These are phyloP conservation scores for Ajuga chamaepitys DNA, from an alignment of 257 asterid genomes.

Conservation along the genomic window DNA sequence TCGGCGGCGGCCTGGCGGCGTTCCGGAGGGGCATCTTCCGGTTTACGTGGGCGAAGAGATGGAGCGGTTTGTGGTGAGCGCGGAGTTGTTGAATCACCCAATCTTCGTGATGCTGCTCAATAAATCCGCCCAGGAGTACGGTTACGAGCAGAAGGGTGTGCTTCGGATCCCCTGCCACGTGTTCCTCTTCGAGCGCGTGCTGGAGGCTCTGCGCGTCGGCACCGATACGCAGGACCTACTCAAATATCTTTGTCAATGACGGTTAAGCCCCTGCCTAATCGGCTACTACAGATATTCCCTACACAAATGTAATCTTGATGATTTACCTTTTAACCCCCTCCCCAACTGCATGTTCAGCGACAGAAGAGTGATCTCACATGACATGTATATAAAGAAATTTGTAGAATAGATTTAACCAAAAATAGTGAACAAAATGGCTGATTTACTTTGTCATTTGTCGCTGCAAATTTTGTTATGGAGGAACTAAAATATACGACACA, in stretches of 20 bases:
- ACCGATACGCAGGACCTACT: constrained; percentile 48
- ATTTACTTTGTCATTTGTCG: no score
- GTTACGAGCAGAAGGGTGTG: constrained; percentile 78
- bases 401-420: no score
- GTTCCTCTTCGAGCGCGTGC: constrained; percentile 68
- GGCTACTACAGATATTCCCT: no score
- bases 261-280: no score
- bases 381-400: no score
- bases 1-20: constrained; percentile 31
- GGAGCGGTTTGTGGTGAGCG: constrained; percentile 86
- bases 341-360: no score
- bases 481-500: no score
- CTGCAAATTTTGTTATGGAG: no score
- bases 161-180: constrained; percentile 86
- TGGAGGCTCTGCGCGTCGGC: constrained; percentile 59
- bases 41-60: constrained; percentile 89
- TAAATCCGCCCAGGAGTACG: constrained; percentile 78
- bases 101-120: constrained; percentile 56
- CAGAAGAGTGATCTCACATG: no score
- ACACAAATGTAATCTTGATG: no score
- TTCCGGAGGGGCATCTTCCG: constrained; percentile 86
- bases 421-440: no score
- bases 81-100: constrained; percentile 75
- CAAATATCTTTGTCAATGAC: constrained; percentile 13
- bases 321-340: no score